These are phyloP conservation scores for Mycena leptocephala DNA, from an alignment of 768 basidiomycete species.

Conservation along the genomic window DNA sequence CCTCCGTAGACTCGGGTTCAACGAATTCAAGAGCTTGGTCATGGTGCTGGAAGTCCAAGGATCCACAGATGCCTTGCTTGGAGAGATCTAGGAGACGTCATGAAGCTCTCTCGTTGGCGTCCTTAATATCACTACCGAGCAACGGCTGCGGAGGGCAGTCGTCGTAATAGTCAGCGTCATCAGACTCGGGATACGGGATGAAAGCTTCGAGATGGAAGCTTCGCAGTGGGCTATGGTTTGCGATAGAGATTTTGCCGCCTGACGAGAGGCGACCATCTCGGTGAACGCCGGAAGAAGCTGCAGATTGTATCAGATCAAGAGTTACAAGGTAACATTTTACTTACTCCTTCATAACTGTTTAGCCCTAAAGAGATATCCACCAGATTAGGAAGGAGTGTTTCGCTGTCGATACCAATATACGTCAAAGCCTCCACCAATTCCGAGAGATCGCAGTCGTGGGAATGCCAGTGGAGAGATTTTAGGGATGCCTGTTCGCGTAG, in stretches of 20 bases:
- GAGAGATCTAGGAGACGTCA: neutral
- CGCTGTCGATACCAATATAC: neutral
- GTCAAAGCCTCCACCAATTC: constrained; percentile 2
- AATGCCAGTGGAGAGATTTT: neutral
- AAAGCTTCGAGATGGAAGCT: constrained; percentile 1
- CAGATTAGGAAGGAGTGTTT: neutral
- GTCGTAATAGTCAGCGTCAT: neutral
- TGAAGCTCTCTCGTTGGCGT: neutral
- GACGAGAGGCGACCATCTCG: constrained; percentile 3
- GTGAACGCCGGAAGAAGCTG: constrained; percentile 11
- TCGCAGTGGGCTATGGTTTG: neutral
- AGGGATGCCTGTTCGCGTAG: neutral
- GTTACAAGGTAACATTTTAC: neutral
- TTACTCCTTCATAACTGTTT: constrained; percentile 8
- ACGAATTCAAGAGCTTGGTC: neutral
- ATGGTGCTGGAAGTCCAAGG: neutral
- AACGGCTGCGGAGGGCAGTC: neutral
- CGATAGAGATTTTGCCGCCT: neutral
- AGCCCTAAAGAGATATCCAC: neutral
- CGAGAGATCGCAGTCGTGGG: neutral
- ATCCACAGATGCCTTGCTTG: neutral
- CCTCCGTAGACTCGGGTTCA: neutral
- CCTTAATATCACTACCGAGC: neutral
- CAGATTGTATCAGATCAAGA: neutral
- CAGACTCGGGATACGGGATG: neutral